A percentile compares a stretch with the other conserved stretches of the same genome.
phyloP scores from a whole-genome alignment of 140 eudicot species.

The Bidens hawaiensis region DNA sequence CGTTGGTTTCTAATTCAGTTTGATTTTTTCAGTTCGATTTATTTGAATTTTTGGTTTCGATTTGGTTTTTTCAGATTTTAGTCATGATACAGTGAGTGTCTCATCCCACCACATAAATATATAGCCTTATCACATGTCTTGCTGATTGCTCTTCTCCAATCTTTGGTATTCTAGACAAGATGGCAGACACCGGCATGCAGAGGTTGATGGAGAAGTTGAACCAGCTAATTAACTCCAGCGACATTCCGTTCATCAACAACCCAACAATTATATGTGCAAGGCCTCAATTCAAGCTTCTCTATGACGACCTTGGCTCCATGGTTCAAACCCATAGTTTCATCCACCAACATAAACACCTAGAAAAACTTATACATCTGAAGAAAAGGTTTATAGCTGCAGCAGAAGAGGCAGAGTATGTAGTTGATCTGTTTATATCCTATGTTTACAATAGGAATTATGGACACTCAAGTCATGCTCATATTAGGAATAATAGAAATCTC shows the following conservation, averaged over 20 bases:
- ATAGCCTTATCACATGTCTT: too few relatives aligned
- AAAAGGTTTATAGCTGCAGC: conserved; percentile 11
- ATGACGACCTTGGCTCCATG: neutral
- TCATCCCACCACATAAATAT: too few relatives aligned
- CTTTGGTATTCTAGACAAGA: too few relatives aligned
- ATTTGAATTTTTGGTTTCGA: too few relatives aligned
- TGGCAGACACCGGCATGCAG: neutral
- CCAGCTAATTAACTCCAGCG: neutral
- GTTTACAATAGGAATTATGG: neutral
- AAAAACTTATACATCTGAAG: neutral
- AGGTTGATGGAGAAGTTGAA: neutral
- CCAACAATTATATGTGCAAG: neutral
- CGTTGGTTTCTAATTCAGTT: too few relatives aligned
- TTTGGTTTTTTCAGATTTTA: too few relatives aligned
- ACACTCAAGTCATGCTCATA: too few relatives aligned
- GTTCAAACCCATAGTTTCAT: neutral
- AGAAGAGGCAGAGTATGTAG: neutral
- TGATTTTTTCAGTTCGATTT: too few relatives aligned
- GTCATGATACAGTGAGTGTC: too few relatives aligned
- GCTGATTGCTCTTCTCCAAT: too few relatives aligned
- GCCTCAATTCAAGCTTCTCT: neutral
- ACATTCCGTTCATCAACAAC: neutral
- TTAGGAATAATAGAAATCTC: too few relatives aligned
- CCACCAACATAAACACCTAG: neutral
- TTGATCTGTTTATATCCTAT: neutral